Base-by-base conservation (phyloP, 2,329 filamentous ascomycete genomes). In the Monosporascus sp. region DNA sequence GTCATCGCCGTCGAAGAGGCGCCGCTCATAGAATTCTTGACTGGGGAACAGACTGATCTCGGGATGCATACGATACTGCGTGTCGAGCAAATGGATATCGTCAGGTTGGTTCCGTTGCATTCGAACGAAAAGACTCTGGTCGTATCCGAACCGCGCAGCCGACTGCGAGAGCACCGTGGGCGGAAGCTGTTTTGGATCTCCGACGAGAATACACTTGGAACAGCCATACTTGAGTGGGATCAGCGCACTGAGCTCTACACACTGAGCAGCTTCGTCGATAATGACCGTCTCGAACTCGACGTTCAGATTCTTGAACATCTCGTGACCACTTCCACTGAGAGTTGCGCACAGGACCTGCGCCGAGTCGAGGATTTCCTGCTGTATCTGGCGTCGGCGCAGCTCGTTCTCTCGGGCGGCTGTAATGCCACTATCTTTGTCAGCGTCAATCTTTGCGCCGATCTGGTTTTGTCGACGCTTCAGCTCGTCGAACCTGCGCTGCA, bases 231-330 rank as follows among this genome's bases (percentile, higher is more conserved):
- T 99, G 53, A 99, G 81, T 2, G 94, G 94, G 61, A 99, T 99
- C 47, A 99, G 79, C 14, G 94, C 94, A 66, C 91, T 96, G 66
- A 99, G 81, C 74, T 99, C 94, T 56, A 99, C 95, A 70, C 93
- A 99, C 78, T 99, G 94, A 17, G 94, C 94, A 3, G 94, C 94
- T 74, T 99, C 94, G 64, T 99, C 94, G 58, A 99, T 97, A 62
- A 99, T 89, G 60, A 99, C 94, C 0, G 94, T 97, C 72, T 99
- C 94, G 61, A 99, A 99, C 70, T 99, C 94, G 50, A 99, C 91
- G 63, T 89, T 92, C 52, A 99, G 74, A 62, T 87, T 88, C 71
- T 93, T 91, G 74, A 99, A 96, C 85, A 97, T 96, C 61, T 99
- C 94, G 65, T 99, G 95, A 3, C 94, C 94, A 70, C 88, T 93